Evolutionary conservation across 2,329 filamentous ascomycete species (phyloP).

Genomic region (Aspergillus sp.): DNA sequence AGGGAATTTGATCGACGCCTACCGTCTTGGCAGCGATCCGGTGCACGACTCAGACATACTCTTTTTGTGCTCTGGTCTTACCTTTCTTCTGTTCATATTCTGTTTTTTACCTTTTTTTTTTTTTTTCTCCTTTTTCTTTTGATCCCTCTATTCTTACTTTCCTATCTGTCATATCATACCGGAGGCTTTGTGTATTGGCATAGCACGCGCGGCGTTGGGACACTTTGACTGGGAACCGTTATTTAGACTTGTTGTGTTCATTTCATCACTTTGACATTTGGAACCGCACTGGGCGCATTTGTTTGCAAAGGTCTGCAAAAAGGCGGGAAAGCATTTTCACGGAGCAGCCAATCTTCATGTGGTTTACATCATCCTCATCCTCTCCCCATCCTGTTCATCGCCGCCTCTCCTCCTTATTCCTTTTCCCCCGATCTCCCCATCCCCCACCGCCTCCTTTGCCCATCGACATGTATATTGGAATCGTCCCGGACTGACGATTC

Average conservation of each 20-base stretch:
- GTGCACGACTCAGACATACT: constrained; percentile 8
- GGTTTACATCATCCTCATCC: constrained; percentile 20
- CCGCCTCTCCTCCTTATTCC: constrained; percentile 4
- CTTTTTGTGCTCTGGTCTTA: constrained; percentile 1
- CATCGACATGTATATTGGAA: constrained; percentile 27
- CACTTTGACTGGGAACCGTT: constrained; percentile 18
- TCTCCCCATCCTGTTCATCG: constrained; percentile 13
- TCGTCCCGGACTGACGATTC: constrained; percentile 29
- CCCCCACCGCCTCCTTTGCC: neutral
- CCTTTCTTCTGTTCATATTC: constrained; percentile 23
- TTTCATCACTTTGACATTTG: constrained; percentile 25
- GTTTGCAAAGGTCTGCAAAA: constrained; percentile 35
- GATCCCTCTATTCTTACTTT: constrained; percentile 27
- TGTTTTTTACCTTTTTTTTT: constrained; percentile 18
- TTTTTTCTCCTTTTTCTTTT: constrained; percentile 21
- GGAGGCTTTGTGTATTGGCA: constrained; percentile 36
- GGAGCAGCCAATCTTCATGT: constrained; percentile 32
- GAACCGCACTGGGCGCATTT: constrained; percentile 38
- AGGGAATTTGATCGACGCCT: constrained; percentile 20
- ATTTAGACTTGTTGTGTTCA: constrained; percentile 37
- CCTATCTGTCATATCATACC: constrained; percentile 22
- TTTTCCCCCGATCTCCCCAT: neutral
- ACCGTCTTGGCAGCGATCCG: constrained; percentile 16
- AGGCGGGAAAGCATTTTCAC: constrained; percentile 35
- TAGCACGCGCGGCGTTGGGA: constrained; percentile 42